These are phyloP conservation scores for Didymella keratinophila DNA, from an alignment of 2,329 filamentous ascomycete genomes.

Conservation along the genomic window DNA sequence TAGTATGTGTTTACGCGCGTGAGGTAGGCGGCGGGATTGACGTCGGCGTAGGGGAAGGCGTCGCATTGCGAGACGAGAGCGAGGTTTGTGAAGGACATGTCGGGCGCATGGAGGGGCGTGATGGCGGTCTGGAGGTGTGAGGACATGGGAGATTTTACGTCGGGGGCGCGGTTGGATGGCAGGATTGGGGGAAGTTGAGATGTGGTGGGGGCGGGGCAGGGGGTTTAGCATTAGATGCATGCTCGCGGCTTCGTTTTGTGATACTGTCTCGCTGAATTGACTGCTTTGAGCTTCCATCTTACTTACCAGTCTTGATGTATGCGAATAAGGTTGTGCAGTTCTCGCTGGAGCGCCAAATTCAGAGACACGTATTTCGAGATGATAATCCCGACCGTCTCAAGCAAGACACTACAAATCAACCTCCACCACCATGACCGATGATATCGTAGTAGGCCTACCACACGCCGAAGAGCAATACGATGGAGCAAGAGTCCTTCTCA, in stretches of 20 bases:
- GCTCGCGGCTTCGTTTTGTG: neutral
- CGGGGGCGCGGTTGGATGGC: neutral
- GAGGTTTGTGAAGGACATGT: slow-evolving; percentile 57
- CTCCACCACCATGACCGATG: slow-evolving; percentile 9
- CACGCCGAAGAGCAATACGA: neutral
- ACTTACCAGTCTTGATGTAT: neutral
- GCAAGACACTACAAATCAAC: slow-evolving; percentile 1
- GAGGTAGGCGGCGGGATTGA: slow-evolving; percentile 64
- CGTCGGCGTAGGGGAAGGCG: slow-evolving; percentile 80
- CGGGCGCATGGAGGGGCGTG: slow-evolving; percentile 5
- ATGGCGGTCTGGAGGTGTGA: slow-evolving; percentile 6
- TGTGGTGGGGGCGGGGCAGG: slow-evolving; percentile 38
- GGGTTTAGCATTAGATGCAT: neutral
- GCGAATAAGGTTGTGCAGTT: neutral
- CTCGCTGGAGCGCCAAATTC: neutral
- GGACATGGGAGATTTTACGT: neutral
- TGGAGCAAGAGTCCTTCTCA: slow-evolving; percentile 4
- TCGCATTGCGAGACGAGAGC: slow-evolving; percentile 66
- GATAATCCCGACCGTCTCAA: neutral
- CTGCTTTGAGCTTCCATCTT: too few relatives aligned
- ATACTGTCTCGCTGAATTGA: neutral
- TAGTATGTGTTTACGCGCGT: slow-evolving; percentile 64
- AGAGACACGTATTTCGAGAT: neutral
- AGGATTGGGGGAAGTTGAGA: slow-evolving; percentile 4
- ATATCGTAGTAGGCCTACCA: neutral